These are phyloP conservation scores for Moesziomyces sp. DNA, from an alignment of 1,284 basidiomycete species.

Conservation along the genomic window DNA sequence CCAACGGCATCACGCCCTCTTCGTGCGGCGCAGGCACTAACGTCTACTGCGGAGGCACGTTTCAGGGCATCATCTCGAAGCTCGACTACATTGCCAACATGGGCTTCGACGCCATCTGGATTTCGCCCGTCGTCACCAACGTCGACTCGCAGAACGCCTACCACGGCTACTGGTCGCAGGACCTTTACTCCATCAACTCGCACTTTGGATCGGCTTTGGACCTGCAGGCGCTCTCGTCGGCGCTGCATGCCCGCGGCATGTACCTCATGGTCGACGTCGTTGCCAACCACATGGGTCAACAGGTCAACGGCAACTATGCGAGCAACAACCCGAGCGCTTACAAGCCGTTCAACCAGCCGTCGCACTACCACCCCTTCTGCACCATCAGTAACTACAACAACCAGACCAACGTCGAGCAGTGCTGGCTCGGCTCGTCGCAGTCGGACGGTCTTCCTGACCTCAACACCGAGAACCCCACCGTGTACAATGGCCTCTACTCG, in stretches of 20 bases:
- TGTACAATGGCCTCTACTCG: slow-evolving; percentile 73
- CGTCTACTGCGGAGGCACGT: slow-evolving; percentile 81
- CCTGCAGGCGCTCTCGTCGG: slow-evolving; percentile 75
- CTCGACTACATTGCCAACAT: slow-evolving; percentile 81
- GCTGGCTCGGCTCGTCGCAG: slow-evolving; percentile 77
- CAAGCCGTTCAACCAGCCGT: slow-evolving; percentile 61
- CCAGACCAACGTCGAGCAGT: slow-evolving; percentile 75
- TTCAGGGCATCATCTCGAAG: slow-evolving; percentile 78
- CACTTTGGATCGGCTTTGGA: slow-evolving; percentile 78
- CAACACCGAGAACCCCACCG: slow-evolving; percentile 76
- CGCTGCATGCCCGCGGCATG: slow-evolving; percentile 77
- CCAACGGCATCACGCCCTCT: slow-evolving; percentile 39
- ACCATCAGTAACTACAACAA: slow-evolving; percentile 77
- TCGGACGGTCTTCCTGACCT: slow-evolving; percentile 78
- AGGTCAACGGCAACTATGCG: slow-evolving; percentile 11
- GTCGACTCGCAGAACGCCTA: slow-evolving; percentile 77
- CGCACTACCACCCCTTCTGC: slow-evolving; percentile 74
- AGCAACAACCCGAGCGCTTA: slow-evolving; percentile 7
- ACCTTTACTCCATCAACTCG: slow-evolving; percentile 75
- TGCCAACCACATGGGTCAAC: slow-evolving; percentile 75
- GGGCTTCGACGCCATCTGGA: slow-evolving; percentile 79
- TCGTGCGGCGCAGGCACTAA: slow-evolving; percentile 73
- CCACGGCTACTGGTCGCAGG: slow-evolving; percentile 71
- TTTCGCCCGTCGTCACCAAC: slow-evolving; percentile 74
- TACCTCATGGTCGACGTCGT: slow-evolving; percentile 83